Base-by-base conservation (phyloP, 768 basidiomycete species). In the Auriscalpium orientale region DNA sequence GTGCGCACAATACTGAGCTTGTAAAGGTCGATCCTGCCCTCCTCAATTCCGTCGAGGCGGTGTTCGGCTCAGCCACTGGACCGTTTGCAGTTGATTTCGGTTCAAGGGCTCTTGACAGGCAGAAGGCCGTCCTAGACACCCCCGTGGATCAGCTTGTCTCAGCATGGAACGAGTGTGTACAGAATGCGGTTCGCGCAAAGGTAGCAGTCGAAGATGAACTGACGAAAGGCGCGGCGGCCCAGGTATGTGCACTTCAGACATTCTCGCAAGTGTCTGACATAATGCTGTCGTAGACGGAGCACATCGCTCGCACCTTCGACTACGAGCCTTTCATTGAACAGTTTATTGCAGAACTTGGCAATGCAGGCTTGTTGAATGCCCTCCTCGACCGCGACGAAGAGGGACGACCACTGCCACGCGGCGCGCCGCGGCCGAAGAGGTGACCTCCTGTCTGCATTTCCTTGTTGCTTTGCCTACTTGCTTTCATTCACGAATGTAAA, bases 241-340 rank as follows among this genome's bases (percentile, higher is more conserved):
- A 80, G 67, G 82, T 83, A 57, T 51, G 81, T 71, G 13, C 11
- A 34, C 18, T 57, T 51, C 36, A 13, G 33, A 46, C 28, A 20
- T 33, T 21, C 28, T 34, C 35, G 45, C 44, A 1, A 2, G 22
- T 28, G 13, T 8, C 22, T 37, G n/a, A 43, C 38, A 2, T n/a
- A 21, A 21, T 18, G 12, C 16, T 21, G 21, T 8, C 33, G 43
- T 54, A 83, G 83, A 75, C 74, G 10, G 83, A 85, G 21, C 75
- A 82, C 58, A 62, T 80, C 46, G 81, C 79, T 51, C 70, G 84
- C 13, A 83, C 82, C 10, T 79, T 77, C 59, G 82, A 85, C 66
- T 85, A 84, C 59, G 81, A 83, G 62, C 81, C 81, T 0, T 84
- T 85, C 66, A 68, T 83, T 34, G 68, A 66, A n/a, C 72, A 69